Base-by-base conservation (phyloP, 2,329 filamentous ascomycete genomes). In the Xylariales sp. region DNA sequence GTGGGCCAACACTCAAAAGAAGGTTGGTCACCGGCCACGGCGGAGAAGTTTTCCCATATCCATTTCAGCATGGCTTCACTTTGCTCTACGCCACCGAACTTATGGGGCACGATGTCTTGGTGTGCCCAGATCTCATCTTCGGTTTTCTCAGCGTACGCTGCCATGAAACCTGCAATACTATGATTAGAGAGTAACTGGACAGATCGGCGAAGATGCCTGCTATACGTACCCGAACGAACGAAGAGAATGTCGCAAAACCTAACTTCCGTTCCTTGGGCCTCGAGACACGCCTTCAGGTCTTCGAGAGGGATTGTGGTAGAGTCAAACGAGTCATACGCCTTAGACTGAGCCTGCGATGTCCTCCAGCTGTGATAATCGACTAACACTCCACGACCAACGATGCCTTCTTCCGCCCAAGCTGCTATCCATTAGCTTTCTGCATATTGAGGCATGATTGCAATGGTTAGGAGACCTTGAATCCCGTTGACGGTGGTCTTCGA, bases 311-410 rank as follows among this genome's bases (percentile, higher is more conserved):
- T 60, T 1, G 14, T 59, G 50, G 21, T 52, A 1, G 60, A 57
- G 14, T 59, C 57, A 49, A 56, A 70, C 47, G 44, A 57, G 50
- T 56, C 57, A 55, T 54, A 63, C 15, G 54, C 38, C n/a, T 49
- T 46, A 33, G 51, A 40, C 31, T 54, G 45, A 10, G 58, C 51
- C 27, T 71, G 62, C 8, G 64, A 57, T 19, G 64, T 51, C 5
- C 66, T 59, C 70, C 70, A 75, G 47, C 58, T 54, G 54, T 71
- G 68, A 46, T 73, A 72, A 51, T 80, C 76, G 22, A 79, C 52
- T 18, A 80, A 54, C 3, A 80, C 61, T 4, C 73, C 76, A 0
- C 76, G 61, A 5, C 75, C 76, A 1, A 76, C 73, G 39, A 80
- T 78, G 10, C 76, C 76, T 36, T 69, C 52, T 43, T 74, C 66